Percentiles rank a stretch among this genome's conserved stretches.
Evolutionary conservation across 108 stramenopile species (phyloP).

Genomic region (Cyclotella baltica): DNA sequence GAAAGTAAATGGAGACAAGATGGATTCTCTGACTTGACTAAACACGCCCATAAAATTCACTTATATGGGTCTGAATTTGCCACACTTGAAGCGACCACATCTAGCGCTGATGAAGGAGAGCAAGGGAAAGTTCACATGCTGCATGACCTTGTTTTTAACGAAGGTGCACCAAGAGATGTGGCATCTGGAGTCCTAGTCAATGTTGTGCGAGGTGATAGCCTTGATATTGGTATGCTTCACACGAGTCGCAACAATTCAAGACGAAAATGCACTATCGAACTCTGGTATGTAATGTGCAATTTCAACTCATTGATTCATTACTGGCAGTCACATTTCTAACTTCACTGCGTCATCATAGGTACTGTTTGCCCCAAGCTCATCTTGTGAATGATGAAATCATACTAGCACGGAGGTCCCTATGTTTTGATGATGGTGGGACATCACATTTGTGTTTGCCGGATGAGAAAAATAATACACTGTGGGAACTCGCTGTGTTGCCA

Average conservation of each 20-base stretch:
- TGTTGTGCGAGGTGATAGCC: constrained; percentile 72
- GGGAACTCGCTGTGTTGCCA: constrained; percentile 80
- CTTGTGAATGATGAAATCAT: constrained; percentile 67
- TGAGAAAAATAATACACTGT: constrained; percentile 65
- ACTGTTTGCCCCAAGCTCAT: constrained; percentile 65
- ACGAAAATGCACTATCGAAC: constrained; percentile 80
- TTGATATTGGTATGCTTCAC: constrained; percentile 89
- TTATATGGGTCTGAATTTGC: constrained; percentile 63
- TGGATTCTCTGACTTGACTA: constrained; percentile 79
- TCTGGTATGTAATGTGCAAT: too few relatives aligned
- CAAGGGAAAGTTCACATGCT: constrained; percentile 82
- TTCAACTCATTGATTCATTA: too few relatives aligned
- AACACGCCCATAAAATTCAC: constrained; percentile 62
- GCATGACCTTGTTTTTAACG: constrained; percentile 82
- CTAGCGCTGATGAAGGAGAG: constrained; percentile 91
- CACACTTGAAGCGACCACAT: constrained; percentile 66
- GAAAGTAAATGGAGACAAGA: constrained; percentile 72
- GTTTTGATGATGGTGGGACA: constrained; percentile 60
- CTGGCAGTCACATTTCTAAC: too few relatives aligned
- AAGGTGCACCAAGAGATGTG: constrained; percentile 59
- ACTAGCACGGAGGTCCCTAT: constrained; percentile 69
- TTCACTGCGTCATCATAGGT: too few relatives aligned
- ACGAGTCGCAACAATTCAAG: constrained; percentile 58
- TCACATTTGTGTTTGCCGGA: constrained; percentile 68
- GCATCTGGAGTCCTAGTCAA: constrained; percentile 69